Base-by-base conservation (phyloP, 2,329 filamentous ascomycete species). In the Lasiodiplodia sp. region DNA sequence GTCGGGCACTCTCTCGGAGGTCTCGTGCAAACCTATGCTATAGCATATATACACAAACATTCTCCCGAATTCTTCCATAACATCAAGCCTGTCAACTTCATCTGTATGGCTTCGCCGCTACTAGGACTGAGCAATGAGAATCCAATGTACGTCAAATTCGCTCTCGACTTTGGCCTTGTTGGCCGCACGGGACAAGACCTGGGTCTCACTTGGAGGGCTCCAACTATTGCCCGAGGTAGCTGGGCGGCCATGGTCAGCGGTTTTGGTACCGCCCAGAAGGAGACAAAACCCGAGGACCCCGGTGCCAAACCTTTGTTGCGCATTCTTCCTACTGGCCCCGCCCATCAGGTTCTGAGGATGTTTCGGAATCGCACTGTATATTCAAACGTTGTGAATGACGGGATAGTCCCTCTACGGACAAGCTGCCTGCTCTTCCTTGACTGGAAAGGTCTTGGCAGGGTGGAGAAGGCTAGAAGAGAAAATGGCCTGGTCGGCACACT, bases 311-410 rank as follows among this genome's bases (percentile, higher is more conserved):
- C 95, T 2, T 82, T 98, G 47, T 82, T 98, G 23, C 88, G 95
- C 23, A 96, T 98, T 71, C 81, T 98, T 28, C 95, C 96, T 0
- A 97, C 93, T 8, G 95, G 95, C 0, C 94, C 95, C 18, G 96
- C 95, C 7, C 94, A 97, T 78, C 88, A 89, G 67, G 95, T 94
- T 1, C 82, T 98, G 51, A 90, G 91, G 76, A 93, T 92, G 80
- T 98, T 98, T 78, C 86, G 93, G 25, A 97, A 96, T 77, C 87
- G 95, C 18, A 98, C 96, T 0, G 86, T 97, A 1, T 98, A 98
- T 78, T 97, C 94, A 2, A 98, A 98, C 75, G 94, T 98, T 14
- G 95, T 98, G 73, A 98, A 98, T 76, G 95, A 98, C 80, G 95
- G 94, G 3, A 97, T 99, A 73, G 96, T 99, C 4, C 96, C 96